Evolutionary conservation across 2,329 filamentous ascomycete genomes (phyloP), one percentile per base, ranked within the genome.

Genomic region (Penicillium sp.): DNA sequence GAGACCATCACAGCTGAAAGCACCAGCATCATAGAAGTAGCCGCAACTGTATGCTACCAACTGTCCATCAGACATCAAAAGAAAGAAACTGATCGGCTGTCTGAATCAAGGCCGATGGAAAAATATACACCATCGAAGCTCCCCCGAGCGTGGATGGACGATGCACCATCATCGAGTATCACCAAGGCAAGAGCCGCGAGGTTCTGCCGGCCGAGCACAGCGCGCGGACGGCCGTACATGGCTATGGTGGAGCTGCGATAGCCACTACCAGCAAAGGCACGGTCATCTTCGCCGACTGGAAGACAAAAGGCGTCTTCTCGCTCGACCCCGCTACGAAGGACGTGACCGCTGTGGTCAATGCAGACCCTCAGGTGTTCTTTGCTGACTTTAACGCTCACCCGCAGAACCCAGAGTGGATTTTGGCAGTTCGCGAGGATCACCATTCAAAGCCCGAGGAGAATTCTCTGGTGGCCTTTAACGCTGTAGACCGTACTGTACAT

Each of bases 401-500:
- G 3, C 59, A 52, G 0, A 62, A 66, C 7, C 33, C 55, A 2
- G 60, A 68, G 20, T 80, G 76, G 76, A 74, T 82, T 2, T 61
- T 83, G 11, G 79, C 81, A 0, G 73, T 79, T n/a, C 70, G 81
- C 59, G 81, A 84, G 62, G 79, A 82, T 33, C 80, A 82, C 20
- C 40, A 52, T 20, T n/a, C 40, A 14, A 40, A 52, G 23, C 33
- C 40, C 57, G 62, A 62, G 18, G 64, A 66, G n/a, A 69, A 75
- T 35, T 62, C 59, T 11, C 42, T 73, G n/a, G 67, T 71, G 1
- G 64, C 64, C 1, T 67, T 73, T 20, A 52, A 52, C 42, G 59
- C 70, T 48, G 55, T 62, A 5, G 54, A 58, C 5, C 60, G 60
- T 11, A 64, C 64, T 1, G 64, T 73, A 8, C 71, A 78, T 2